Conservation (phyloP, 306 rosid species). For the Benincasa hispida region DNA sequence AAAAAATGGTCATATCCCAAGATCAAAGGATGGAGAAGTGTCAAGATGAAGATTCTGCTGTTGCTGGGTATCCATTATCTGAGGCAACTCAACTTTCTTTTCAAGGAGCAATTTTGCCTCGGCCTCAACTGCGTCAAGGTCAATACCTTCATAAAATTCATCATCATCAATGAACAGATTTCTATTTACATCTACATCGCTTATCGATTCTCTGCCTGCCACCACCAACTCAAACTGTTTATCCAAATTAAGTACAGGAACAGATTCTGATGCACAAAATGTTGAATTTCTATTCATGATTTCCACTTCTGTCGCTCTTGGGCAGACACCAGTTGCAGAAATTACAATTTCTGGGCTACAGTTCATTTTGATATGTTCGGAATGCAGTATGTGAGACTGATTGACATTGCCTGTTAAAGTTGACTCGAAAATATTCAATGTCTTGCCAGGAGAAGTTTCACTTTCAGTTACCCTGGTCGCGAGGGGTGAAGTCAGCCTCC, state of each 20-base stretch:
- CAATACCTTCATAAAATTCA: constrained; percentile 48
- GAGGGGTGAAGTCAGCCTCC: constrained; percentile 31
- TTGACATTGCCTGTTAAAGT: constrained; percentile 17
- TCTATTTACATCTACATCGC: constrained; percentile 4
- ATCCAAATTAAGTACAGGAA: constrained; percentile 56
- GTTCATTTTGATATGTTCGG: constrained; percentile 18
- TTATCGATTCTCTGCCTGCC: constrained; percentile 19
- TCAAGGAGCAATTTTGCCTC: constrained; percentile 60
- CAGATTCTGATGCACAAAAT: constrained; percentile 28
- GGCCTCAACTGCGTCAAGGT: constrained; percentile 72
- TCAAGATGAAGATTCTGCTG: constrained; percentile 11
- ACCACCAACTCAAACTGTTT: constrained; percentile 38
- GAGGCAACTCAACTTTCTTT: constrained; percentile 34
- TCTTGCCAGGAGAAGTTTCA: constrained; percentile 29
- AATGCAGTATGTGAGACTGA: constrained; percentile 22
- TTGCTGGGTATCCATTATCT: constrained; percentile 8
- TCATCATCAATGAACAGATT: constrained; percentile 43
- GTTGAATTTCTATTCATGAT: constrained; percentile 41
- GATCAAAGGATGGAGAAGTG: constrained; percentile 70
- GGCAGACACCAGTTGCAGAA: constrained; percentile 18
- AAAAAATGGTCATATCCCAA: constrained; percentile 44
- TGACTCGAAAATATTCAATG: constrained; percentile 19
- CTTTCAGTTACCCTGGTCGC: constrained; percentile 24
- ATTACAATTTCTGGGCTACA: constrained; percentile 26
- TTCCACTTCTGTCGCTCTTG: constrained; percentile 17